Conservation (phyloP, 129 eudicot species). For the Rutidosis leptorrhynchoides region DNA sequence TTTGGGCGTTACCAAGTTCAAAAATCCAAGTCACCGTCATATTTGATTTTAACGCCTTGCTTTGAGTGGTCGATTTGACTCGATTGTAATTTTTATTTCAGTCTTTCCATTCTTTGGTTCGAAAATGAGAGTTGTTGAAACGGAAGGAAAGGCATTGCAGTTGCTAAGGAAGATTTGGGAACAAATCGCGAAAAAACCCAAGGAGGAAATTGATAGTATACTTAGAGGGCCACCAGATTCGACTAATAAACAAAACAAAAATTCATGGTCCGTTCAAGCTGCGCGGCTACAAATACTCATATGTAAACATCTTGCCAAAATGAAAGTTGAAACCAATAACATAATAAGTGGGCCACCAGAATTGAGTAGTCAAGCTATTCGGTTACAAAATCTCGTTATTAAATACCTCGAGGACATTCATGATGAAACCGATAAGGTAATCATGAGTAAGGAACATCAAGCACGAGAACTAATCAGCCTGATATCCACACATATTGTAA, state of each 20-base stretch:
- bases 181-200: conserved; percentile 11
- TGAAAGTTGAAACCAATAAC: background rate
- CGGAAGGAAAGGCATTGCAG: background rate
- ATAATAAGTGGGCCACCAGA: background rate
- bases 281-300: conserved; percentile 2
- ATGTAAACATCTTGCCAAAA: background rate
- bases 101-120: background rate
- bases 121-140: background rate
- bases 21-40: too few relatives aligned
- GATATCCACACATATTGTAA: background rate
- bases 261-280: conserved; percentile 1
- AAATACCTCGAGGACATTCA: background rate
- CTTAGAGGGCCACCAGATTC: conserved; percentile 9
- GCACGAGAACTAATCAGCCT: conserved; percentile 1
- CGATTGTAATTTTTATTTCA: background rate
- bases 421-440: background rate
- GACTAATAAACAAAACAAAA: background rate
- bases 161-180: conserved; percentile 17
- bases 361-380: background rate
- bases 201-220: background rate
- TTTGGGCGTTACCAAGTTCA: too few relatives aligned
- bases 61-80: too few relatives aligned
- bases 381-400: background rate
- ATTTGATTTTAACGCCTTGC: too few relatives aligned
- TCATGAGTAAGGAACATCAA: background rate